These are phyloP conservation scores for Beta lomatogona DNA, from an alignment of 179 eudicot genomes.

Conservation along the genomic window DNA sequence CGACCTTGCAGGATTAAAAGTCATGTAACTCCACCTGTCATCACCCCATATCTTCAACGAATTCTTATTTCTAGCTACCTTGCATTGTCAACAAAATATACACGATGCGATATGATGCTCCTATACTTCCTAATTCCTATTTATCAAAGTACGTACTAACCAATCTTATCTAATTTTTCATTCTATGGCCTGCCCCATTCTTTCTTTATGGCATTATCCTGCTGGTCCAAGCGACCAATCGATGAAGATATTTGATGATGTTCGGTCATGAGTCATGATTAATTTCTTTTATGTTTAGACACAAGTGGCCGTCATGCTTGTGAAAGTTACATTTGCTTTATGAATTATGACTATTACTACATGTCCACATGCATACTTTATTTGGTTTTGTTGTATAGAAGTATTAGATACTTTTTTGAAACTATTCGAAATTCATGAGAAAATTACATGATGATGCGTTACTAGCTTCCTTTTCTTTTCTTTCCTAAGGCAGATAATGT, in stretches of 20 bases:
- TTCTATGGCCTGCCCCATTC: neutral
- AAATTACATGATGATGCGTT: too few species aligned
- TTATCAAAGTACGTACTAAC: too few species aligned
- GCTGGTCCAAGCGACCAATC: neutral
- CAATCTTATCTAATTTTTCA: neutral
- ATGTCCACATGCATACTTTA: too few species aligned
- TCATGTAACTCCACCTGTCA: neutral
- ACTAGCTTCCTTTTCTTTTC: too few species aligned
- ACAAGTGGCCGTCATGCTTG: too few species aligned
- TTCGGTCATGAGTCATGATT: neutral
- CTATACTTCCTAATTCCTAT: neutral
- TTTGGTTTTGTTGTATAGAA: too few species aligned
- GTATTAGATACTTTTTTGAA: too few species aligned
- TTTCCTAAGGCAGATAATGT: too few species aligned
- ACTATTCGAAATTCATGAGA: too few species aligned
- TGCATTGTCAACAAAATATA: neutral
- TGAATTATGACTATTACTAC: too few species aligned
- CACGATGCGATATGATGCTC: neutral
- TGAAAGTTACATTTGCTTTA: too few species aligned
- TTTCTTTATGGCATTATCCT: neutral
- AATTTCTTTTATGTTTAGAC: neutral
- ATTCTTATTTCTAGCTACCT: neutral
- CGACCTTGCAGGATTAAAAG: too few species aligned
- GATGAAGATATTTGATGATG: neutral
- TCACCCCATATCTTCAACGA: neutral